Percentiles rank a stretch among this genome's conserved stretches.
Evolutionary conservation across 352 stramenopile species (phyloP).

Genomic region (Pythium volutum): DNA sequence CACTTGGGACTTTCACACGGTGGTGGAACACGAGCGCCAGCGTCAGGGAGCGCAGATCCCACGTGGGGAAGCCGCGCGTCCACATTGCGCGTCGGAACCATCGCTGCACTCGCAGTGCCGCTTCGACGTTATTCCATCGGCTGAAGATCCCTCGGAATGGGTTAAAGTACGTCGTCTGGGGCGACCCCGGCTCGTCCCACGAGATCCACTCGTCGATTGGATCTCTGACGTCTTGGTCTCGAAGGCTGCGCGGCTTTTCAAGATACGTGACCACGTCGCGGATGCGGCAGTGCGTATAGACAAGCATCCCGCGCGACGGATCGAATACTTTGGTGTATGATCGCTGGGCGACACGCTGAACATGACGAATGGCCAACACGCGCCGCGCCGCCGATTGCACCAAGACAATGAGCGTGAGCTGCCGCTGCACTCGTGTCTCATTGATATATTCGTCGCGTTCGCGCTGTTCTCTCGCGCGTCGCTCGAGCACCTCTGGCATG

Average conservation of each 20-base stretch:
- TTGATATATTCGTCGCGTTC: not conserved
- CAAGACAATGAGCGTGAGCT: conserved; percentile 24
- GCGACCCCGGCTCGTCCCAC: not conserved
- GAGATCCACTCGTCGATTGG: conserved; percentile 46
- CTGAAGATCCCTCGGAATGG: conserved; percentile 38
- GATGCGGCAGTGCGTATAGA: conserved; percentile 33
- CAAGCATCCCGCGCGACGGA: conserved; percentile 17
- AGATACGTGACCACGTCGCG: conserved; percentile 14
- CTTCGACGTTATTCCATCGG: conserved; percentile 32
- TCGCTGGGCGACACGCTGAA: conserved; percentile 37
- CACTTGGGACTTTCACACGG: conserved; percentile 4
- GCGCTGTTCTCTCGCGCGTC: not conserved
- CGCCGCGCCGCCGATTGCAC: conserved; percentile 37
- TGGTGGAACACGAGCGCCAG: conserved; percentile 43
- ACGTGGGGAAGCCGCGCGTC: conserved; percentile 39
- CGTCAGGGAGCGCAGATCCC: conserved; percentile 34
- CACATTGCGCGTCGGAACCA: conserved; percentile 57
- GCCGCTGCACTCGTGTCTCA: not conserved
- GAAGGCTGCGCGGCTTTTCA: conserved; percentile 45
- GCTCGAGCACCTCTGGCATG: conserved; percentile 36
- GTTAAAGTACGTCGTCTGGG: conserved; percentile 37
- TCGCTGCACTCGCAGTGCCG: conserved; percentile 37
- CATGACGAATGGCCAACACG: conserved; percentile 29
- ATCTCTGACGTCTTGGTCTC: conserved; percentile 37
- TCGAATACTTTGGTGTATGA: conserved; percentile 54